Evolutionary conservation across 1,139 yeast genomes (phyloP).

Genomic region (Groenewaldozyma sp.): DNA sequence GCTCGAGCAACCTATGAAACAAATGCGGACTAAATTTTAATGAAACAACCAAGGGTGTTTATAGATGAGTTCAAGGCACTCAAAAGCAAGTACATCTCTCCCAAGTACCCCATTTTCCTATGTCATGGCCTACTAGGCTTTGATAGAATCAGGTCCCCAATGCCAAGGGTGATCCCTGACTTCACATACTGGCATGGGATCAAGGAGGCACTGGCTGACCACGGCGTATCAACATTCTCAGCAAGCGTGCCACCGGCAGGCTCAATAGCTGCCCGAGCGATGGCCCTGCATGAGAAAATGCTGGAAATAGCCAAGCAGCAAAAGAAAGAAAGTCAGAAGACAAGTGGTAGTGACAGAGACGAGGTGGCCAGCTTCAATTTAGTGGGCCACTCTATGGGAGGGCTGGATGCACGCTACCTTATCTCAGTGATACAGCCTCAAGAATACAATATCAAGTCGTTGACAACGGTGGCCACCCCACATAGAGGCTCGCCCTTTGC

Average conservation of each 20-base stretch:
- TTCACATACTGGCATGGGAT: conserved; percentile 81
- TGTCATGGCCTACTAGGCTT: conserved; percentile 86
- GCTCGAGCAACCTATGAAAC: too few relatives aligned
- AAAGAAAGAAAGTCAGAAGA: conserved; percentile 6
- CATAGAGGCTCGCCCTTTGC: conserved; percentile 85
- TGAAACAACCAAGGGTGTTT: conserved; percentile 4
- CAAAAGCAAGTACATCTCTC: conserved; percentile 3
- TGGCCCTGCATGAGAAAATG: conserved; percentile 45
- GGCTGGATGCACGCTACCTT: conserved; percentile 71
- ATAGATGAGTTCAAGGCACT: conserved; percentile 6
- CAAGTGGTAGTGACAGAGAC: too few relatives aligned
- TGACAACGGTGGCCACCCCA: conserved; percentile 82
- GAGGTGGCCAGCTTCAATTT: conserved; percentile 39
- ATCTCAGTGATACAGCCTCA: conserved; percentile 43
- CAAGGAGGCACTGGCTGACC: conserved; percentile 44
- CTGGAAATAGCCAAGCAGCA: conserved; percentile 28
- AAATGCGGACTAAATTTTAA: background rate
- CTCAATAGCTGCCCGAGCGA: conserved; percentile 60
- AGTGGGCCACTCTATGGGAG: conserved; percentile 95
- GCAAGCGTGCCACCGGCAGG: conserved; percentile 83
- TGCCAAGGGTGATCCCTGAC: conserved; percentile 35
- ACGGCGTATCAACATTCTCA: conserved; percentile 61
- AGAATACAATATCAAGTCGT: conserved; percentile 34
- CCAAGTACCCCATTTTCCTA: conserved; percentile 54
- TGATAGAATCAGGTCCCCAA: conserved; percentile 40